Evolutionary conservation across 176 grass and related monocot genomes (phyloP).

Genomic region (Guadua angustifolia): DNA sequence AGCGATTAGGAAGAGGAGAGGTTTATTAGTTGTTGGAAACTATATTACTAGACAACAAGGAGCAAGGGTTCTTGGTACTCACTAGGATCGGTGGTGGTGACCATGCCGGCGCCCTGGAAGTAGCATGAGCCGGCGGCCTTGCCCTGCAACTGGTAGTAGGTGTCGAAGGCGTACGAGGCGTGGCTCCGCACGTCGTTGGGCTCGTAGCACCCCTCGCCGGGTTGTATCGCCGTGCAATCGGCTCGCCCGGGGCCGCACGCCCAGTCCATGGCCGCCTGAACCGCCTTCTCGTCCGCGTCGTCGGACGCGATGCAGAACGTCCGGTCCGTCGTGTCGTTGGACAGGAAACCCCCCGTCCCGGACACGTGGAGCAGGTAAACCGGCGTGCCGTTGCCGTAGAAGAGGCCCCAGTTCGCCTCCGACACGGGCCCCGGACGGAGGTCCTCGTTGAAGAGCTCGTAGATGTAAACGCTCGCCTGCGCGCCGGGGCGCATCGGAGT

Average conservation of each 20-base stretch:
- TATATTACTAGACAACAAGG: neutral
- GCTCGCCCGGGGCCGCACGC: slow-evolving; percentile 83
- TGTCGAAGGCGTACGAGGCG: slow-evolving; percentile 86
- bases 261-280: slow-evolving; percentile 98
- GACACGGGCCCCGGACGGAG: slow-evolving; percentile 78
- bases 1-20: neutral
- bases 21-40: neutral
- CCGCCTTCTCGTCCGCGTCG: slow-evolving; percentile 71
- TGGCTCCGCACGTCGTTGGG: slow-evolving; percentile 82
- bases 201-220: slow-evolving; percentile 74
- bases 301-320: slow-evolving; percentile 87
- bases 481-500: slow-evolving; percentile 79
- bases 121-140: slow-evolving; percentile 79
- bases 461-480: slow-evolving; percentile 77
- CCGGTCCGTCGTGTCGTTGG: slow-evolving; percentile 88
- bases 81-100: slow-evolving; percentile 97
- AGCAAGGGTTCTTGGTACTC: slow-evolving; percentile 29
- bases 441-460: slow-evolving; percentile 98
- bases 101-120: slow-evolving; percentile 89
- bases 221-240: slow-evolving; percentile 88
- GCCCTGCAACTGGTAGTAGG: slow-evolving; percentile 83
- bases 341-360: slow-evolving; percentile 71
- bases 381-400: slow-evolving; percentile 91
- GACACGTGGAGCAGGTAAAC: slow-evolving; percentile 83
- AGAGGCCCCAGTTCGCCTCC: slow-evolving; percentile 93